Conservation (phyloP, 164 flowering plant species). For the Nelumbo lutea region DNA sequence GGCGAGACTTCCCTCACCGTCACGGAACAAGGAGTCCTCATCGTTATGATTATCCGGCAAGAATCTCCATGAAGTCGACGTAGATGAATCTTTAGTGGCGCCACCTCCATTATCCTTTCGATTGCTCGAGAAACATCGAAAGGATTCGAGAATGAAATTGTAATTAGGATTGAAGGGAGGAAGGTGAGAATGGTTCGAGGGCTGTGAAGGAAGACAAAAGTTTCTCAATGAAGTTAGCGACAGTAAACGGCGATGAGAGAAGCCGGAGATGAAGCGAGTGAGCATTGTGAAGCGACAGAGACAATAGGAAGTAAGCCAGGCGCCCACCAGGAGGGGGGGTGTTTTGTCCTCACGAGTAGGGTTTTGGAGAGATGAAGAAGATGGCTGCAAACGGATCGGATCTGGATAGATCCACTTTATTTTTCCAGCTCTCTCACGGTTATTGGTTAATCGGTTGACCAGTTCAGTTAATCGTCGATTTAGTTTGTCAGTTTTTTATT, state of each 20-base stretch:
- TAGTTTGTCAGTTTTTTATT: too few relatives aligned
- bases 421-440: too few relatives aligned
- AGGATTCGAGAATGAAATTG: neutral
- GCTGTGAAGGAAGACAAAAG: neutral
- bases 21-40: slow-evolving; percentile 14
- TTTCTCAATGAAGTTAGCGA: slow-evolving; percentile 8
- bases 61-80: slow-evolving; percentile 19
- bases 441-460: too few relatives aligned
- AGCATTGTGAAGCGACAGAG: slow-evolving; percentile 13
- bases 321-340: too few relatives aligned
- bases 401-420: too few relatives aligned
- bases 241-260: slow-evolving; percentile 8
- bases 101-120: slow-evolving; percentile 13
- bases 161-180: slow-evolving; percentile 4
- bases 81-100: neutral
- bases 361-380: too few relatives aligned
- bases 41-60: slow-evolving; percentile 4
- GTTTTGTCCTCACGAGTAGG: too few relatives aligned
- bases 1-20: slow-evolving; percentile 10
- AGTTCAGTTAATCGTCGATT: too few relatives aligned
- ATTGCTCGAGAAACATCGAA: slow-evolving; percentile 19
- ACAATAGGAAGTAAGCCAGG: too few relatives aligned
- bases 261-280: slow-evolving; percentile 22
- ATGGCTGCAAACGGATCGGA: too few relatives aligned
- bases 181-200: slow-evolving; percentile 1